These are phyloP conservation scores for Cymbopogon citratus DNA, from an alignment of 176 grass and related monocot genomes.

Conservation along the genomic window DNA sequence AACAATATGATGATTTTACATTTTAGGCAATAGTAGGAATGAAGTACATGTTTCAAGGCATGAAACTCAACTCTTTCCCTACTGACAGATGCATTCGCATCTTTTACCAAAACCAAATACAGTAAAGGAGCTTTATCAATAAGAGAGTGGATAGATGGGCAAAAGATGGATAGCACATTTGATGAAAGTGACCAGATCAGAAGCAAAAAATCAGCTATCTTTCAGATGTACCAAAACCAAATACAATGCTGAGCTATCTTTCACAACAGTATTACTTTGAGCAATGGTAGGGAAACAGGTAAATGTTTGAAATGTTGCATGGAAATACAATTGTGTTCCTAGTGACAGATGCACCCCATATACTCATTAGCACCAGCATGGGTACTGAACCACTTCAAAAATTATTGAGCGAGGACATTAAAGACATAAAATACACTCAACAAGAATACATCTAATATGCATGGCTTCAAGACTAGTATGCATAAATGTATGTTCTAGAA, in stretches of 20 bases:
- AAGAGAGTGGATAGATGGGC: background rate
- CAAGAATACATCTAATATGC: background rate
- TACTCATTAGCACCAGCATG: background rate
- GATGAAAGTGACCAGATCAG: background rate
- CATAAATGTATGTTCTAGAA: background rate
- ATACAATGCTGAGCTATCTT: background rate
- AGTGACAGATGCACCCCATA: background rate
- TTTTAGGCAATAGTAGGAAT: background rate
- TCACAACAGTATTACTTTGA: background rate
- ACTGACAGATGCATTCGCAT: background rate
- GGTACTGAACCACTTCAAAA: background rate
- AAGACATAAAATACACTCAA: background rate
- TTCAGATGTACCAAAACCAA: background rate
- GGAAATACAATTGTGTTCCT: background rate
- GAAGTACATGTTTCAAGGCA: background rate
- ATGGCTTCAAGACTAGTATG: background rate
- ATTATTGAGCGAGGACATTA: background rate
- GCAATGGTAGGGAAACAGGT: background rate
- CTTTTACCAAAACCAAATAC: background rate
- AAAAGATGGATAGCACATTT: constrained; percentile 7
- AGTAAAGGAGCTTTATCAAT: background rate
- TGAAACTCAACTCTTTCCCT: background rate
- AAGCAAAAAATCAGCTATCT: background rate
- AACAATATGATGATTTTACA: background rate
- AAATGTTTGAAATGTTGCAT: background rate